Conservation (phyloP, 345 rosid genomes). For the Eucalyptus rudis region DNA sequence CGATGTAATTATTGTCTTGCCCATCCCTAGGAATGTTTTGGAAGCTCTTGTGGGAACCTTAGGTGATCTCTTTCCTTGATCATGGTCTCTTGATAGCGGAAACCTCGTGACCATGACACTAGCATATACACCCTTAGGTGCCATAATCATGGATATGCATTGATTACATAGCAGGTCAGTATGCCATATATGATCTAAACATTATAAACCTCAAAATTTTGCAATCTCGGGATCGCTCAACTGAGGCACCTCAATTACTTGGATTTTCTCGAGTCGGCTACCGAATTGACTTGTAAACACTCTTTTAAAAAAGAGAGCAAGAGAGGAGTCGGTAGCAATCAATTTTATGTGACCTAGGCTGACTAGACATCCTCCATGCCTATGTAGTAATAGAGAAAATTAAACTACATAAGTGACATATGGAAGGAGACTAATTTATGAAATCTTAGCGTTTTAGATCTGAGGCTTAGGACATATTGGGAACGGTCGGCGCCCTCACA, state of each 20-base stretch:
- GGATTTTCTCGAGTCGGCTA: not conserved
- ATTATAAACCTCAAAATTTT: too few species aligned
- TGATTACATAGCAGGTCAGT: not conserved
- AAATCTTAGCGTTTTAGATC: not conserved
- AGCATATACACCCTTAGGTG: not conserved
- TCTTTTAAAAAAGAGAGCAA: too few species aligned
- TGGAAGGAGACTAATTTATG: not conserved
- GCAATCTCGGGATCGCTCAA: not conserved
- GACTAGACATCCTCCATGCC: not conserved
- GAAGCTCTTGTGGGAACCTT: too few species aligned
- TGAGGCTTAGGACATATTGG: not conserved
- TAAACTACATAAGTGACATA: not conserved
- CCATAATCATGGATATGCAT: not conserved
- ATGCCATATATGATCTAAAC: not conserved
- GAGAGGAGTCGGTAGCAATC: not conserved
- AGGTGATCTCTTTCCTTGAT: too few species aligned
- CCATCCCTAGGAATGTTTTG: too few species aligned
- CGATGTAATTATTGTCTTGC: too few species aligned
- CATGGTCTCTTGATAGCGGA: too few species aligned
- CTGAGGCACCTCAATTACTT: not conserved
- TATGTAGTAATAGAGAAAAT: not conserved
- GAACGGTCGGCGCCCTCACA: not conserved
- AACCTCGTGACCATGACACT: too few species aligned
- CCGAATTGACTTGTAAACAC: not conserved
- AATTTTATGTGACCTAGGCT: not conserved